Evolutionary conservation across 805 yeast genomes (phyloP).

Genomic region (Candida montana): DNA sequence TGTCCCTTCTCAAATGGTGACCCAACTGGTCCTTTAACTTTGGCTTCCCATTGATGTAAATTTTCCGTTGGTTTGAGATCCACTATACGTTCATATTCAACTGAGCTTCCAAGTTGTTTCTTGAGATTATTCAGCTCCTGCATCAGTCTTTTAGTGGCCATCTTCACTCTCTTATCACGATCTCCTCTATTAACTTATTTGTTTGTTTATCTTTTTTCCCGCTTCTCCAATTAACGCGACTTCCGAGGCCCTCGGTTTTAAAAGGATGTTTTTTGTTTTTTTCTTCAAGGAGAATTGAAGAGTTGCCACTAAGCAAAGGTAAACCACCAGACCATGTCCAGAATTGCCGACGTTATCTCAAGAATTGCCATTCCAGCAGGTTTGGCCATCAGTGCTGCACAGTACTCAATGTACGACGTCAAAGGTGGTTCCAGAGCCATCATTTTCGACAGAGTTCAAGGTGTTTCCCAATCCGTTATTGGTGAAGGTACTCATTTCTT

Average conservation of each 20-base stretch:
- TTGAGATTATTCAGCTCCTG: slow-evolving; percentile 30
- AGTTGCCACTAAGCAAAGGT: slow-evolving; percentile 8
- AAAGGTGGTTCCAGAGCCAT: slow-evolving; percentile 96
- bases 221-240: not conserved
- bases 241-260: too few relatives aligned
- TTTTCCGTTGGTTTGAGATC: slow-evolving; percentile 43
- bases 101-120: slow-evolving; percentile 22
- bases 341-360: slow-evolving; percentile 35
- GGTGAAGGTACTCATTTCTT: slow-evolving; percentile 97
- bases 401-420: slow-evolving; percentile 87
- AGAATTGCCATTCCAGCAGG: slow-evolving; percentile 68
- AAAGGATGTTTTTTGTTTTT: too few relatives aligned
- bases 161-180: not conserved
- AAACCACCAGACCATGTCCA: slow-evolving; percentile 30
- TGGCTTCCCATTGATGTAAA: slow-evolving; percentile 47
- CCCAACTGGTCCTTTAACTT: slow-evolving; percentile 45
- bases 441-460: slow-evolving; percentile 84
- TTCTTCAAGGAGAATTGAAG: not conserved
- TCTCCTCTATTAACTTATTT: not conserved
- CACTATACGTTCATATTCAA: slow-evolving; percentile 30
- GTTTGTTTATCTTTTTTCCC: slow-evolving; percentile 1
- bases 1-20: slow-evolving; percentile 48
- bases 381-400: slow-evolving; percentile 62
- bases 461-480: slow-evolving; percentile 82
- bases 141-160: slow-evolving; percentile 31